Evolutionary conservation across 345 rosid species (phyloP).

Genomic region (Eucalyptus sideroxylon): DNA sequence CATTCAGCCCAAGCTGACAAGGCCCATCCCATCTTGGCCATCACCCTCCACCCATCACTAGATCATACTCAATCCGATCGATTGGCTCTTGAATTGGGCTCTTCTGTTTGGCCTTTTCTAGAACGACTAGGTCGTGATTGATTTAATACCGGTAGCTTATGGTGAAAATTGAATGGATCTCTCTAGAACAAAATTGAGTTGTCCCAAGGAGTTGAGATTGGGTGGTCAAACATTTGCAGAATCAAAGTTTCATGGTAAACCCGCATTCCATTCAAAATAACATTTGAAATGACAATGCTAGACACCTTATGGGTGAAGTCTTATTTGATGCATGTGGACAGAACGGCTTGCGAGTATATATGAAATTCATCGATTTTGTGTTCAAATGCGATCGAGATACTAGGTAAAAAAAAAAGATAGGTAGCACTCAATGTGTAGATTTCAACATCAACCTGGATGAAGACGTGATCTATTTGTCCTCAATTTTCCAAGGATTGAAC

Average conservation of each 20-base stretch:
- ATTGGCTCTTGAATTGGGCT: background rate
- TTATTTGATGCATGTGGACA: background rate
- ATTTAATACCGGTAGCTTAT: background rate
- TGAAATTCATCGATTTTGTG: background rate
- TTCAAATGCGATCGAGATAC: background rate
- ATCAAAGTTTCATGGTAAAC: background rate
- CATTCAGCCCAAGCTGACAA: background rate
- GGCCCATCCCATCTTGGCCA: background rate
- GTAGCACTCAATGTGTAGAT: background rate
- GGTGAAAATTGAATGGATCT: background rate
- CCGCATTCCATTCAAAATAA: background rate
- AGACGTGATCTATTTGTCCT: background rate
- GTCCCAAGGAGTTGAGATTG: background rate
- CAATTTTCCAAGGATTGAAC: background rate
- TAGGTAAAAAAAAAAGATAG: background rate
- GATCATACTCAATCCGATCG: background rate
- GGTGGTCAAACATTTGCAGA: background rate
- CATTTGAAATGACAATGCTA: background rate
- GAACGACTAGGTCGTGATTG: background rate
- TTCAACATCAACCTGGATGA: background rate
- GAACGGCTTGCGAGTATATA: fast-evolving
- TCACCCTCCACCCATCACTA: background rate
- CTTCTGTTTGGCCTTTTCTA: background rate
- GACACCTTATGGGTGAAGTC: background rate
- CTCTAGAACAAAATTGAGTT: background rate